These are phyloP conservation scores for Knufia petricola DNA, from an alignment of 2,329 filamentous ascomycete genomes.

Conservation along the genomic window DNA sequence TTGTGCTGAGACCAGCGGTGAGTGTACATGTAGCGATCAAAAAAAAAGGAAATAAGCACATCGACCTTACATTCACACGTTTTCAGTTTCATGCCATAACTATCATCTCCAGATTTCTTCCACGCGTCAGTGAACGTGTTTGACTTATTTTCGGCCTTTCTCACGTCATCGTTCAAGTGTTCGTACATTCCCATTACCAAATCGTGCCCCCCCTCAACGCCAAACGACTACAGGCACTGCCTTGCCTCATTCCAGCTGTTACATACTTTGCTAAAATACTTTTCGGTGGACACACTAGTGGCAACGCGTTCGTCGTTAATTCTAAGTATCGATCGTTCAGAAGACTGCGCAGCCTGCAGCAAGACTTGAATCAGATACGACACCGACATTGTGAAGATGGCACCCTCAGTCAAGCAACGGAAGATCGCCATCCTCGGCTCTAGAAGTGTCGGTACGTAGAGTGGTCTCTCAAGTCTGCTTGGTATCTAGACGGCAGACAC, in stretches of 20 bases:
- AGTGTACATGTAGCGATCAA: too few species aligned
- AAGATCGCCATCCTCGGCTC: constrained; percentile 96
- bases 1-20: too few species aligned
- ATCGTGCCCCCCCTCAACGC: constrained; percentile 7
- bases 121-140: too few species aligned
- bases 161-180: constrained; percentile 2
- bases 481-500: not conserved
- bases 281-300: not conserved
- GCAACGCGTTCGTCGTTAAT: not conserved
- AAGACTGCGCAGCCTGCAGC: not conserved
- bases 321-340: not conserved
- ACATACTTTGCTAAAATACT: not conserved
- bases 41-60: too few species aligned
- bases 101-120: too few species aligned
- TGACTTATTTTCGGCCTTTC: not conserved
- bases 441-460: constrained; percentile 75
- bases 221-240: not conserved
- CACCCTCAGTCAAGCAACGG: constrained; percentile 69
- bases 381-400: constrained; percentile 38
- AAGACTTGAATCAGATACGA: not conserved
- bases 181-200: constrained; percentile 7
- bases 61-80: too few species aligned
- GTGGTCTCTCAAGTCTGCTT: not conserved
- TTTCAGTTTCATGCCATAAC: too few species aligned
- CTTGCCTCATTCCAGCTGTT: not conserved